Conservation (phyloP, 371 early-diverging fungal genomes). For the Mucor lusitanicus region DNA sequence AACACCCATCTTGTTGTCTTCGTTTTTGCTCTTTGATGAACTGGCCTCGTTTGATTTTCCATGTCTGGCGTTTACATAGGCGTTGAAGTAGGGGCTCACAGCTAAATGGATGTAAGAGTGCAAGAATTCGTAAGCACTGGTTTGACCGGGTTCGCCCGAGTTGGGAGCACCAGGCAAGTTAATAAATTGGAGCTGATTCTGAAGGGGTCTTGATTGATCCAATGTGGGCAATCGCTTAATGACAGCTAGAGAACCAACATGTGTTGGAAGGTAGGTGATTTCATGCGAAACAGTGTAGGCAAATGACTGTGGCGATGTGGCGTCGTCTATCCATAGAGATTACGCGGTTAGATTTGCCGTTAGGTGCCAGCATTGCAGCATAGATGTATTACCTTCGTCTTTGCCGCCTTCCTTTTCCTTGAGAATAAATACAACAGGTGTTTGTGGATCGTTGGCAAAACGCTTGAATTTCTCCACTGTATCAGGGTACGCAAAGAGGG, state of each 20-base stretch:
- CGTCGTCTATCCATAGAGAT: conserved; percentile 34
- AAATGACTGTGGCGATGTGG: conserved; percentile 37
- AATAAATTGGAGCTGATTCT: conserved; percentile 86
- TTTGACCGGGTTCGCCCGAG: conserved; percentile 52
- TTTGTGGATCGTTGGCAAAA: conserved; percentile 79
- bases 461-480: conserved; percentile 72
- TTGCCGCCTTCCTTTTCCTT: conserved; percentile 73
- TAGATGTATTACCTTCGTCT: conserved; percentile 41
- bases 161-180: conserved; percentile 89
- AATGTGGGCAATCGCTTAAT: conserved; percentile 85
- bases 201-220: conserved; percentile 75
- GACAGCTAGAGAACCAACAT: conserved; percentile 83
- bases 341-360: neutral
- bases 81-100: conserved; percentile 96
- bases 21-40: conserved; percentile 56
- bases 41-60: conserved; percentile 33
- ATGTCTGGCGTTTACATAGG: conserved; percentile 80
- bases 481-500: conserved; percentile 69
- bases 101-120: conserved; percentile 93
- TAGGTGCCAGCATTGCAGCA: neutral
- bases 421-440: conserved; percentile 77
- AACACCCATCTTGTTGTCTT: conserved; percentile 89
- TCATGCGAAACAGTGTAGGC: conserved; percentile 77
- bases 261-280: conserved; percentile 71
- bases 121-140: conserved; percentile 89